Evolutionary conservation across 768 basidiomycete species (phyloP), one percentile per base, ranked within the genome.

Genomic region (Collybiopsis luxurians): DNA sequence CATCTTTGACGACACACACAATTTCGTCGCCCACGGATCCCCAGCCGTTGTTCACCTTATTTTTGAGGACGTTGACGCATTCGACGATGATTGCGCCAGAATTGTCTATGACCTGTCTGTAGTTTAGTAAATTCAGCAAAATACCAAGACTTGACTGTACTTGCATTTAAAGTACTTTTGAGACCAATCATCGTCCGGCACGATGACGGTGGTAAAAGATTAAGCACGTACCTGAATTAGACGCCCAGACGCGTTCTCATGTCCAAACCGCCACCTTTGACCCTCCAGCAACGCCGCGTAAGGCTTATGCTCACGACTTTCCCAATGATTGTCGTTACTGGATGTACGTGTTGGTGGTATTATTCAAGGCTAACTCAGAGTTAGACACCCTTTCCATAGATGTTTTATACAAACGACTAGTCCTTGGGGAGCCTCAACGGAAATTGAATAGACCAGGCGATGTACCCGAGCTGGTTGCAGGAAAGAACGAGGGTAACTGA

Each of bases 31-130:
- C 95, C 15, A 94, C 90, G 30, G 84, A 80, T 31, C 94, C 96
- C 84, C 91, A 92, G 43, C 95, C 95, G 63, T 94, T 91, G 70
- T 92, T 95, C 64, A 94, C 92, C 72, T 98, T 98, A 69, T 92
- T 86, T 73, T 98, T 98, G 57, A 97, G 79, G 27, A 98, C 85
- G 71, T 98, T 97, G 69, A 98, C 92, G 67, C 95, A 97, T 78
- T 98, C 96, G 40, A 95, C 87, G 59, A 96, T 76, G 60, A 98
- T 80, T 6, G 93, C 95, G 30, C 96, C 96, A 5, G 96, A 95
- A 73, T 98, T 98, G 79, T 98, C 96, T 71, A 98, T 97, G 61
- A 93, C 87, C 92, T 94, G n/a, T 15, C 31, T 28, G n/a, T 9
- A 11, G 53, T 23, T 13, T 6, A 60, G 38, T 31, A 50, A 42